A percentile compares a stretch with the other conserved stretches of the same genome.
Evolutionary conservation across 2,329 filamentous ascomycete genomes (phyloP).

Genomic region (Fusarium torreyae): DNA sequence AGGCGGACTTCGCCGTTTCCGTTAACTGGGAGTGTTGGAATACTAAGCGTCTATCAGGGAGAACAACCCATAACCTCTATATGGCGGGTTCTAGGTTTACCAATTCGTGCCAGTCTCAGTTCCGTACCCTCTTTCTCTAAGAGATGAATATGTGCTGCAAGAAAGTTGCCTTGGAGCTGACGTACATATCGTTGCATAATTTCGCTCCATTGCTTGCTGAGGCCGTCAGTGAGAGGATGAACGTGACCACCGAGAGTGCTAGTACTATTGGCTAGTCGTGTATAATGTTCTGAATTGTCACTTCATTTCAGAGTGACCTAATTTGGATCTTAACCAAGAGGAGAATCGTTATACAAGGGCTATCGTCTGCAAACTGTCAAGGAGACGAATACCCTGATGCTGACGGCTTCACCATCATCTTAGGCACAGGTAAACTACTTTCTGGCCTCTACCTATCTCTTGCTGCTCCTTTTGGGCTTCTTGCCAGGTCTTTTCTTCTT

Average conservation of each 20-base stretch:
- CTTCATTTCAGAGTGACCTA: slow-evolving; percentile 1
- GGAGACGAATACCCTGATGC: too few relatives aligned
- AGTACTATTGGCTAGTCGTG: not conserved
- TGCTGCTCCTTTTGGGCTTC: too few relatives aligned
- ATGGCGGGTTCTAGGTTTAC: not conserved
- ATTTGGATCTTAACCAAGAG: slow-evolving; percentile 8
- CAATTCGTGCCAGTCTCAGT: not conserved
- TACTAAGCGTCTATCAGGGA: not conserved
- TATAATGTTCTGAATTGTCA: not conserved
- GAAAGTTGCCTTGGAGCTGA: not conserved
- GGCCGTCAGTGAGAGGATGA: slow-evolving; percentile 4
- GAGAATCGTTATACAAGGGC: not conserved
- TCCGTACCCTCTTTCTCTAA: too few relatives aligned
- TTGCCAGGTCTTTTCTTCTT: too few relatives aligned
- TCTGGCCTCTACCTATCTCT: too few relatives aligned
- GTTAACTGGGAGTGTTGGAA: not conserved
- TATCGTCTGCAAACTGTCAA: not conserved
- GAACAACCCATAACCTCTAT: not conserved
- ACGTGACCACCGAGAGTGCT: slow-evolving; percentile 12
- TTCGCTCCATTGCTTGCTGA: slow-evolving; percentile 16
- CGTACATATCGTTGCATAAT: slow-evolving; percentile 14
- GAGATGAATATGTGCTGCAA: not conserved
- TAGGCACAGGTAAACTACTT: too few relatives aligned
- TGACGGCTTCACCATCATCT: too few relatives aligned
- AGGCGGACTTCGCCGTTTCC: not conserved